Evolutionary conservation across 2,329 filamentous ascomycete species (phyloP), one percentile per base, ranked within the genome.

Genomic region (Dactylonectria estremocensis): DNA sequence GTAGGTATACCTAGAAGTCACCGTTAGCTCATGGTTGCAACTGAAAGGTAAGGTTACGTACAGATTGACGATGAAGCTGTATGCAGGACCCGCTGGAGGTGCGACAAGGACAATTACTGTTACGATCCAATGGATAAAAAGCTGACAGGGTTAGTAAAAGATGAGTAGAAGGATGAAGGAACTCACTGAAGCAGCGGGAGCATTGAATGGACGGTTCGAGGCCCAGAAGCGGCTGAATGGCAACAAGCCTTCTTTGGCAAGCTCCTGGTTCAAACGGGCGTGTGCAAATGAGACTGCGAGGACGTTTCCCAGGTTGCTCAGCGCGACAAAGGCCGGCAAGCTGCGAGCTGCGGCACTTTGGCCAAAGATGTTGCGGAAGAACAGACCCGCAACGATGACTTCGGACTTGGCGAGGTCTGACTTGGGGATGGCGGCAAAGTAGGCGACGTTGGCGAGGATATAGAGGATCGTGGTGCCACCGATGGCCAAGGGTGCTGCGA

Each of bases 141-240:
- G 80, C 77, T 86, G 24, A 1, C 11, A 13, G 16, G 10, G 46
- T 77, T 40, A 77, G 69, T 3, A 1, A 10, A 16, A 1, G 4
- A 6, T 5, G 20, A 5, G n/a, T 31, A 16, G 50, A 31, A n/a
- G 24, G 14, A 43, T 5, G 2, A 6, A 4, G 45, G 1, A 3
- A 80, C 81, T 73, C 78, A 84, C 83, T 11, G 86, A 80, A 7
- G 89, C 82, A n/a, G 88, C 85, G 0, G 91, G 91, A 0, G 91
- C 86, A 63, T 90, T 89, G 68, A 90, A 91, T 0, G 91, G 92
- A 79, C 87, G 88, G 74, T 90, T 91, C 3, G 90, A 92, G 0
- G 91, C 91, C 89, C 89, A 93, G 76, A 93, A 88, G 2, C 84
- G 84, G 67, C 88, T 89, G 61, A 86, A 91, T 0, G 92, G 92